These are phyloP conservation scores for Pythium utonaiense DNA, from an alignment of 352 stramenopile genomes.

Conservation along the genomic window DNA sequence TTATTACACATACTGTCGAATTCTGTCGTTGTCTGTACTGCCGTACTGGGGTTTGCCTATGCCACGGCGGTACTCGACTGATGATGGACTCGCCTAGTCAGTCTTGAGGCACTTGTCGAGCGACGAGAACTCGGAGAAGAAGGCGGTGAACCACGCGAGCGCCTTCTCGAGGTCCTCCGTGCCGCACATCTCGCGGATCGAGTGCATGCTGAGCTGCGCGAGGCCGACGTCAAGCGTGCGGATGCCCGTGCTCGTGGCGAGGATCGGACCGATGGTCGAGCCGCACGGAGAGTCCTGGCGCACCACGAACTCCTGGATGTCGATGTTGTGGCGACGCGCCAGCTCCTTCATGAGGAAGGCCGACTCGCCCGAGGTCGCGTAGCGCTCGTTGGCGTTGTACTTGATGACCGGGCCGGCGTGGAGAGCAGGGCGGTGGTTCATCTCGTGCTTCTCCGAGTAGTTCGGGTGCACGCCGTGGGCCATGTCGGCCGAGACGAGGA, in stretches of 20 bases:
- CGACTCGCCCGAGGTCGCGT: conserved; percentile 94
- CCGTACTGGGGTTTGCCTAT: too few relatives aligned
- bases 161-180: conserved; percentile 79
- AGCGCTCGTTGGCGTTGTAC: conserved; percentile 97
- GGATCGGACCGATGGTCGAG: conserved; percentile 96
- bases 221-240: conserved; percentile 96
- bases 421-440: conserved; percentile 89
- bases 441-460: conserved; percentile 95
- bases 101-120: conserved; percentile 85
- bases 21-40: too few relatives aligned
- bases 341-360: conserved; percentile 92
- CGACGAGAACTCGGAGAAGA: conserved; percentile 90
- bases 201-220: conserved; percentile 98
- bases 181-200: conserved; percentile 94
- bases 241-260: conserved; percentile 94
- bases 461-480: conserved; percentile 98
- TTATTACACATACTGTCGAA: too few relatives aligned
- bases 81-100: conserved; percentile 27
- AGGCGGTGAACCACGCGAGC: conserved; percentile 91
- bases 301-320: conserved; percentile 96
- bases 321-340: conserved; percentile 73
- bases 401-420: conserved; percentile 98
- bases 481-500: conserved; percentile 94
- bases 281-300: conserved; percentile 95
- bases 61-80: too few relatives aligned